Conservation (phyloP, 1,284 basidiomycete genomes). For the Ustilago crameri region DNA sequence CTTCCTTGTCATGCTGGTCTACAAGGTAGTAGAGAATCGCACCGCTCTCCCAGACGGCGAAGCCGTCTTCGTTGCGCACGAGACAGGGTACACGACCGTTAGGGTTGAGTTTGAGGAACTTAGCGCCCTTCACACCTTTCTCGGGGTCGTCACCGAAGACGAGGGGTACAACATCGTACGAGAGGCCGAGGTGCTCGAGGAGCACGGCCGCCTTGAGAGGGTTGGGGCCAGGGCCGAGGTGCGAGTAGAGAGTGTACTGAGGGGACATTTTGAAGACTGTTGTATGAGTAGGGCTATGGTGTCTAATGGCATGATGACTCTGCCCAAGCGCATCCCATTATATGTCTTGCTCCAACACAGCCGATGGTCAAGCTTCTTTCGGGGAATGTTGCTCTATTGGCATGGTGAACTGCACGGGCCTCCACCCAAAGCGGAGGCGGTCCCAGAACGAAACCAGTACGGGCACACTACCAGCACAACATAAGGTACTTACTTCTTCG, state of each 20-base stretch:
- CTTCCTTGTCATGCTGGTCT: slow-evolving; percentile 55
- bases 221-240: slow-evolving; percentile 59
- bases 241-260: slow-evolving; percentile 61
- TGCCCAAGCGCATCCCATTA: too few species aligned
- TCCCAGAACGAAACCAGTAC: too few species aligned
- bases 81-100: slow-evolving; percentile 61
- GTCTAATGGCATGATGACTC: too few species aligned
- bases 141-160: slow-evolving; percentile 57
- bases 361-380: too few species aligned
- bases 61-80: slow-evolving; percentile 56
- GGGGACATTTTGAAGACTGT: too few species aligned
- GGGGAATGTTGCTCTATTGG: too few species aligned
- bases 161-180: slow-evolving; percentile 54
- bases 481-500: too few species aligned
- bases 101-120: slow-evolving; percentile 57
- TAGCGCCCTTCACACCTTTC: slow-evolving; percentile 60
- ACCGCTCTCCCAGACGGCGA: slow-evolving; percentile 57
- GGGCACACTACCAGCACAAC: too few species aligned
- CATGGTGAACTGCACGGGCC: too few species aligned
- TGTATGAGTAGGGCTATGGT: too few species aligned
- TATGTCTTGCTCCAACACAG: too few species aligned
- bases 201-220: slow-evolving; percentile 61
- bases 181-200: slow-evolving; percentile 58
- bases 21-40: slow-evolving; percentile 60
- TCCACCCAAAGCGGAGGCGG: too few species aligned